Conservation (phyloP, 805 yeast species). For the Cyberlindnera veronae region DNA sequence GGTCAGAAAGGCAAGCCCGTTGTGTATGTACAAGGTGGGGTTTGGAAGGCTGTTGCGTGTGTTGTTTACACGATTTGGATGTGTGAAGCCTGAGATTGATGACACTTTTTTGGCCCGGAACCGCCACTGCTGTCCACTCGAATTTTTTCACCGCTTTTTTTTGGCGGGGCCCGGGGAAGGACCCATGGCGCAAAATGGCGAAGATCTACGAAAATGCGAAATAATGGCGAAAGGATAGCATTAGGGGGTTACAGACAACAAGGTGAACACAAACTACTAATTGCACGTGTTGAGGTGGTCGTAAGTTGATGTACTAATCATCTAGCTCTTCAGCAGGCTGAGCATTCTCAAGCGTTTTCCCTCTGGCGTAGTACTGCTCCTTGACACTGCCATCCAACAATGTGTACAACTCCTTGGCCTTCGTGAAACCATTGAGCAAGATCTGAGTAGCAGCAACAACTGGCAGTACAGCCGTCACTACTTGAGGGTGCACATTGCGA, state of each 20-base stretch:
- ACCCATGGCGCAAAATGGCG: neutral
- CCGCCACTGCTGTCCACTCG: neutral
- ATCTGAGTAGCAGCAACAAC: neutral
- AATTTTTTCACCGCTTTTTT: neutral
- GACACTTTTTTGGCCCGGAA: neutral
- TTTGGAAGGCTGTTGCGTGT: neutral
- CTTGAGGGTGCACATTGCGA: too few species aligned
- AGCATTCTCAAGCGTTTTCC: slow-evolving; percentile 50
- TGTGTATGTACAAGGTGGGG: slow-evolving; percentile 1
- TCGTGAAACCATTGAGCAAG: slow-evolving; percentile 4
- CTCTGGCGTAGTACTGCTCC: slow-evolving; percentile 54
- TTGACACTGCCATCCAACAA: slow-evolving; percentile 45
- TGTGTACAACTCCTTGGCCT: slow-evolving; percentile 5
- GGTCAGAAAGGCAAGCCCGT: neutral
- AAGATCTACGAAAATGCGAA: too few species aligned
- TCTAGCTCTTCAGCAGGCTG: too few species aligned
- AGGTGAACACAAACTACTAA: too few species aligned
- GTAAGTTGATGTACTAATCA: too few species aligned
- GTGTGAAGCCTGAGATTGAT: neutral
- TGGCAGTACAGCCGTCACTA: neutral
- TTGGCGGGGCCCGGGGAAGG: neutral
- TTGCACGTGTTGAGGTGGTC: too few species aligned
- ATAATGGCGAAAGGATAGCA: too few species aligned
- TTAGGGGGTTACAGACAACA: too few species aligned
- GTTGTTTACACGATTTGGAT: neutral